These are phyloP conservation scores for Epichloe coenophiala DNA, from an alignment of 2,329 filamentous ascomycete species.

Conservation along the genomic window DNA sequence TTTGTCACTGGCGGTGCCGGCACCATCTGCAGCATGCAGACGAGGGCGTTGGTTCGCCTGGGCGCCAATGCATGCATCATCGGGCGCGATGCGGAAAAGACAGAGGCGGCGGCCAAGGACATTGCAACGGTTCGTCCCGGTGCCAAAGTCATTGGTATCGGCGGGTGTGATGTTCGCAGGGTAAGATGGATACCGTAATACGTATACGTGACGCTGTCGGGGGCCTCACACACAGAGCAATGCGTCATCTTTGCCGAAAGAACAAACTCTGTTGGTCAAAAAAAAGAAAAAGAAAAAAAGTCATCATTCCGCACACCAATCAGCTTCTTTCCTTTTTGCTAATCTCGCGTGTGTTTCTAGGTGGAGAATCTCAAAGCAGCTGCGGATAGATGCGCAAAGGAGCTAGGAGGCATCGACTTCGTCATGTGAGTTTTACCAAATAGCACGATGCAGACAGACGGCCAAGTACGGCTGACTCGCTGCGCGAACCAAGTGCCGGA, in stretches of 20 bases:
- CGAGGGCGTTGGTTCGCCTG: conserved; percentile 77
- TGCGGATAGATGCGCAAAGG: conserved; percentile 64
- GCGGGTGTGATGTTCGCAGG: conserved; percentile 64
- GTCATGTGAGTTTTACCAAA: conserved; percentile 52
- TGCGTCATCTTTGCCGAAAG: too few relatives aligned
- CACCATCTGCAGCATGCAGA: conserved; percentile 88
- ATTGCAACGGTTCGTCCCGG: conserved; percentile 68
- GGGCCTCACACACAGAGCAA: too few relatives aligned
- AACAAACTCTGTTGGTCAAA: too few relatives aligned
- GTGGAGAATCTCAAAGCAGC: conserved; percentile 38
- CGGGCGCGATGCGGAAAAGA: conserved; percentile 81
- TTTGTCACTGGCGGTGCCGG: conserved; percentile 94
- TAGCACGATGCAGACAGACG: too few relatives aligned
- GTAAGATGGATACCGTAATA: conserved; percentile 22
- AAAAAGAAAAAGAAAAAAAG: too few relatives aligned
- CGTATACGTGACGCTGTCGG: background rate
- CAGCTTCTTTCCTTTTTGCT: background rate
- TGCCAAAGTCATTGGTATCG: conserved; percentile 76
- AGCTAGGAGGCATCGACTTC: conserved; percentile 82
- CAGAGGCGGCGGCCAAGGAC: conserved; percentile 63
- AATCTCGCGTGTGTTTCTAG: conserved; percentile 7
- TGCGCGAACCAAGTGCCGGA: conserved; percentile 49
- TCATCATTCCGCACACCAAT: too few relatives aligned
- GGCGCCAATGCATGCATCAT: conserved; percentile 92
- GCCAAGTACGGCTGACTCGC: background rate